These are phyloP conservation scores for Biscogniauxia marginata DNA, from an alignment of 2,329 filamentous ascomycete genomes.

Conservation along the genomic window DNA sequence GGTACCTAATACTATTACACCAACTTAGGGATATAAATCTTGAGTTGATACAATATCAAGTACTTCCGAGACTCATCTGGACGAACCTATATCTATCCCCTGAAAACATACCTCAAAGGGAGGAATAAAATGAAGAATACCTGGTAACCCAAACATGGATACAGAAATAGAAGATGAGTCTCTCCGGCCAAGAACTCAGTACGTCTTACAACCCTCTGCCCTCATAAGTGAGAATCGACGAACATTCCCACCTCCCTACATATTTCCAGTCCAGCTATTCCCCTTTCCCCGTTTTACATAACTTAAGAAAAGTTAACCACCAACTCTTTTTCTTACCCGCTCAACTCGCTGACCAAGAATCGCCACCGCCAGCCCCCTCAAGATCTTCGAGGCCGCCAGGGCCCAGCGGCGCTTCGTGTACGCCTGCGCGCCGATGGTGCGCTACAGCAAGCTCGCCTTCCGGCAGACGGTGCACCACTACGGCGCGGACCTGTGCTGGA, in stretches of 20 bases:
- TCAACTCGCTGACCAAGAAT: too few relatives aligned
- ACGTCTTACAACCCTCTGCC: conserved; percentile 5
- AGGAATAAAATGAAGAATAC: conserved; percentile 2
- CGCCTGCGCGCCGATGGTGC: conserved; percentile 45
- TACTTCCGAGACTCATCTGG: too few relatives aligned
- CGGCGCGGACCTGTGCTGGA: conserved; percentile 66
- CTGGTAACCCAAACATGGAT: conserved; percentile 21
- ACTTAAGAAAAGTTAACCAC: too few relatives aligned
- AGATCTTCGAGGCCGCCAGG: conserved; percentile 43
- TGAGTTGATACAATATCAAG: too few relatives aligned
- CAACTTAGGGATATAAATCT: too few relatives aligned
- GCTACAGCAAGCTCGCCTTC: conserved; percentile 56
- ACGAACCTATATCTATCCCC: too few relatives aligned
- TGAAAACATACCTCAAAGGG: not conserved
- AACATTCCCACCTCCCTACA: too few relatives aligned
- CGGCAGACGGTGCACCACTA: conserved; percentile 65
- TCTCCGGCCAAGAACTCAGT: conserved; percentile 24
- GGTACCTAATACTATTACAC: conserved; percentile 1
- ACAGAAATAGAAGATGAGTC: conserved; percentile 15
- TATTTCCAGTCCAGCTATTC: too few relatives aligned
- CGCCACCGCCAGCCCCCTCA: conserved; percentile 41
- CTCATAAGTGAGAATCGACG: too few relatives aligned
- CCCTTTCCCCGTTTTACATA: too few relatives aligned
- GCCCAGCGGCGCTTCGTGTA: conserved; percentile 40
- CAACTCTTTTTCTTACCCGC: too few relatives aligned